These are phyloP conservation scores for Fusarium multiceps DNA, from an alignment of 2,329 filamentous ascomycete genomes.

Conservation along the genomic window DNA sequence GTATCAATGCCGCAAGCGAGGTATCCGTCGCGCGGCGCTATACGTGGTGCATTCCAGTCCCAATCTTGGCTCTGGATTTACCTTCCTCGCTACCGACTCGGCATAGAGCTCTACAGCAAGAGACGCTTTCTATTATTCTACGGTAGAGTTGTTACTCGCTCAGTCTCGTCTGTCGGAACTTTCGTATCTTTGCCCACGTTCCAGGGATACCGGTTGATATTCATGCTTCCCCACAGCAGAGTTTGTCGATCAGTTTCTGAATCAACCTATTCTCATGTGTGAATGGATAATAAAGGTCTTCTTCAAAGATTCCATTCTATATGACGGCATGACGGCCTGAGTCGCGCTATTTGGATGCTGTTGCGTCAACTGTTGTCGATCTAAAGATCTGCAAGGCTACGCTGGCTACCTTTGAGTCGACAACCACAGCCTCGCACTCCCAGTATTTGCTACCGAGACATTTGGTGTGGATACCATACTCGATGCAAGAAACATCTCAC, in stretches of 20 bases:
- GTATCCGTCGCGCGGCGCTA: not conserved
- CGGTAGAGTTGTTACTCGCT: slow-evolving; percentile 1
- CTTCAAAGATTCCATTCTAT: not conserved
- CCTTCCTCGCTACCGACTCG: not conserved
- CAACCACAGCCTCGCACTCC: no score
- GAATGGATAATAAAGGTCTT: not conserved
- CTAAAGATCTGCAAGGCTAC: not conserved
- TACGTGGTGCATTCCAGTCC: slow-evolving; percentile 11
- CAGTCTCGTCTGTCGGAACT: not conserved
- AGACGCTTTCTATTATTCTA: slow-evolving; percentile 14
- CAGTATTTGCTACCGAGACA: not conserved
- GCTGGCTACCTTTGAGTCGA: no score
- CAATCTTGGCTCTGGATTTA: not conserved
- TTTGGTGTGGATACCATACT: not conserved
- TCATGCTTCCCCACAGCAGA: not conserved
- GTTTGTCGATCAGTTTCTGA: not conserved
- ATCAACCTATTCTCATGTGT: not conserved
- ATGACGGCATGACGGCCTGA: not conserved
- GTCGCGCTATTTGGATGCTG: not conserved
- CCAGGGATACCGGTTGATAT: not conserved
- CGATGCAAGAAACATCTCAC: not conserved
- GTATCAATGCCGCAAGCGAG: not conserved
- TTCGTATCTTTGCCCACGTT: not conserved
- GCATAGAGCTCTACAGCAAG: not conserved
- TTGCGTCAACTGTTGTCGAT: not conserved